Percentiles rank a stretch among this genome's conserved stretches.
Evolutionary conservation across 495 filamentous ascomycete species (phyloP).

Genomic region (Penicillium steckii): DNA sequence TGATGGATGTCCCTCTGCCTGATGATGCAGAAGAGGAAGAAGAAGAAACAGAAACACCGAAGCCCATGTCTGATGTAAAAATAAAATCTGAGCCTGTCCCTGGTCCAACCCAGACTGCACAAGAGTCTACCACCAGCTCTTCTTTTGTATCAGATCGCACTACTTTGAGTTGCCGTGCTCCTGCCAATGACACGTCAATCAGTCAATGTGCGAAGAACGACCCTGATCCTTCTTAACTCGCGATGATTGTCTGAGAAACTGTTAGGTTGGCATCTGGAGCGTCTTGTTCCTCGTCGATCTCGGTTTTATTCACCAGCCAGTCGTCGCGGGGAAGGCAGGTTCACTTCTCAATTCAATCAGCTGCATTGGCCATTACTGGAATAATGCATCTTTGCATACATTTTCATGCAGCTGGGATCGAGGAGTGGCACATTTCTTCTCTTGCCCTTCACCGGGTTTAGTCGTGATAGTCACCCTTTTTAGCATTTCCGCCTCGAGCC

Average conservation of each 20-base stretch:
- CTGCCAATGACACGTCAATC: conserved; percentile 79
- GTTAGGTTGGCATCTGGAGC: conserved; percentile 21
- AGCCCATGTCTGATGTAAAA: conserved; percentile 1
- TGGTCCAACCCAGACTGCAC: not conserved
- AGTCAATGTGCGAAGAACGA: conserved; percentile 93
- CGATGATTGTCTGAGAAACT: conserved; percentile 27
- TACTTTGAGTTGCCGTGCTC: conserved; percentile 90
- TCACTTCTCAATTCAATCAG: conserved; percentile 29
- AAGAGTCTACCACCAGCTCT: not conserved
- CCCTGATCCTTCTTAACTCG: conserved; percentile 39
- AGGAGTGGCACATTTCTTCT: conserved; percentile 5
- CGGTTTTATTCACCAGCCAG: conserved; percentile 31
- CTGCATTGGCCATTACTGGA: conserved; percentile 18
- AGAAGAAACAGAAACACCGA: too few relatives aligned
- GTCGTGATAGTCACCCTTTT: not conserved
- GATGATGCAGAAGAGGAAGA: conserved; percentile 65
- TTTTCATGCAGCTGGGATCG: conserved; percentile 20
- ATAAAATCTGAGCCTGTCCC: not conserved
- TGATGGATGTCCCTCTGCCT: conserved; percentile 79
- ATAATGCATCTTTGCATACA: conserved; percentile 9
- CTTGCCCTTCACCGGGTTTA: too few relatives aligned
- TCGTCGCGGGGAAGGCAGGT: conserved; percentile 38
- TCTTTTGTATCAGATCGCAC: conserved; percentile 49
- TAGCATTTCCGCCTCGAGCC: not conserved
- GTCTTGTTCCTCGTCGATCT: conserved; percentile 41